Evolutionary conservation across 2,329 filamentous ascomycete genomes (phyloP), one percentile per base, ranked within the genome.

Genomic region (Diaporthe sp.): DNA sequence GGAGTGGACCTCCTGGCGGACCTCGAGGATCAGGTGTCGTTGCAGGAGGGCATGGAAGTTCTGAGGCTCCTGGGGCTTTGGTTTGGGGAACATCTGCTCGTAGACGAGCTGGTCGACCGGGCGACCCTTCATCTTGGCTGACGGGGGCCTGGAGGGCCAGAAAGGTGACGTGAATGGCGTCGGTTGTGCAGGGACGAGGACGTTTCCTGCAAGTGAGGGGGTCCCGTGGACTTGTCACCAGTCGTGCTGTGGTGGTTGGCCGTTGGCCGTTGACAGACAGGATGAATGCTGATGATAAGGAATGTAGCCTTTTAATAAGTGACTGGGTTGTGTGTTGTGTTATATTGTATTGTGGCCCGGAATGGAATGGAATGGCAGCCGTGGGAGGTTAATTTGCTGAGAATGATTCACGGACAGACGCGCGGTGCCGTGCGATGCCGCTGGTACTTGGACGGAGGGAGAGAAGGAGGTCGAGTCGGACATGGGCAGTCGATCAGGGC

Each of bases 1-100:
- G 71, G 92, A 90, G 78, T 93, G 90, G 1, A 94, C 94, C 83
- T 96, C 94, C 81, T 94, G 92, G 75, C 94, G 93, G 75, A 96
- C 94, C 86, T 96, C 94, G 78, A 91, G 90, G 68, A 96, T 93
- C 67, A 96, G 90, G 82, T 91, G 90, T 76, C 92, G 91, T 79
- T 92, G 91, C 63, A 96, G 89, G 58, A 95, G 89, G 57, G 89
- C 89, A 73, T 91, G 88, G 85, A 96, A 96, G 81, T 91, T 93
- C 74, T 90, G 89, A 15, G 94, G 94, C 80, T 96, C 94, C 75
- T 87, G 90, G 20, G 90, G 84, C 77, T 91, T 91, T 20, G 92
- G 91, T 74, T 90, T 91, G 28, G 93, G 93, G 81, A 93, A 94
- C 86, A 96, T 92, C 81, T 88, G 87, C 85, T 92, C 90, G 88